These are phyloP conservation scores for Ogataea minuta DNA, from an alignment of 805 yeast genomes.

Conservation along the genomic window DNA sequence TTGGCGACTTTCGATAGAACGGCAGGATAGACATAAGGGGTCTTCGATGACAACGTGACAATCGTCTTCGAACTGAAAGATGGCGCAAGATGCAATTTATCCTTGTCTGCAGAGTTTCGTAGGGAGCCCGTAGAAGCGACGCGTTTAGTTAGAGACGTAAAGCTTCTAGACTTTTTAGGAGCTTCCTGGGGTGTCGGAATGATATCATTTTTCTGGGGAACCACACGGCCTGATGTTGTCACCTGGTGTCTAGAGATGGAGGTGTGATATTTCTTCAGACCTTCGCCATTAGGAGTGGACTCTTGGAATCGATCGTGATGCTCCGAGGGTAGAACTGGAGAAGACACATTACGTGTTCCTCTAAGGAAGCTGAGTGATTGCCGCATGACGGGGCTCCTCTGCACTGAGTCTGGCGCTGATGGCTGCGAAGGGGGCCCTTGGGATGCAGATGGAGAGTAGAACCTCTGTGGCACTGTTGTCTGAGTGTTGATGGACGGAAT, in stretches of 20 bases:
- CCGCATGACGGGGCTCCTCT: slow-evolving; percentile 36
- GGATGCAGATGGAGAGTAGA: slow-evolving; percentile 9
- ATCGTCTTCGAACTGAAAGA: slow-evolving; percentile 43
- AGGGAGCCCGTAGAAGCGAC: slow-evolving; percentile 36
- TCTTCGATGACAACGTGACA: slow-evolving; percentile 45
- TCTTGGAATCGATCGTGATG: slow-evolving; percentile 7
- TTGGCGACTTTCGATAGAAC: slow-evolving; percentile 80
- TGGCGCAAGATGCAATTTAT: slow-evolving; percentile 27
- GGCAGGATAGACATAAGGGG: slow-evolving; percentile 87
- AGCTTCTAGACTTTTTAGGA: slow-evolving; percentile 46
- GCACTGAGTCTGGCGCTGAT: slow-evolving; percentile 6
- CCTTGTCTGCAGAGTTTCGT: slow-evolving; percentile 32
- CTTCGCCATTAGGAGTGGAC: slow-evolving; percentile 11
- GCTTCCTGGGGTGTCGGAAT: slow-evolving; percentile 17
- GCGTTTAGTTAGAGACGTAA: slow-evolving; percentile 42
- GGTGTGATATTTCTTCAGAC: slow-evolving; percentile 36
- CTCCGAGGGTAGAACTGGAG: slow-evolving; percentile 25
- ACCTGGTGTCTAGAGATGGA: slow-evolving; percentile 34
- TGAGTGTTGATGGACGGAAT: slow-evolving; percentile 21
- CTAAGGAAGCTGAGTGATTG: slow-evolving; percentile 38
- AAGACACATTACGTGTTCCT: slow-evolving; percentile 27
- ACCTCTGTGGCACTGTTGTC: slow-evolving; percentile 27
- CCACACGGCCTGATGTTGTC: slow-evolving; percentile 43
- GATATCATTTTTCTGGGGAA: slow-evolving; percentile 46
- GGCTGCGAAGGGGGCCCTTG: slow-evolving; percentile 9